Conservation (phyloP, 2,329 filamentous ascomycete species). For the Monosporascus cannonballus region DNA sequence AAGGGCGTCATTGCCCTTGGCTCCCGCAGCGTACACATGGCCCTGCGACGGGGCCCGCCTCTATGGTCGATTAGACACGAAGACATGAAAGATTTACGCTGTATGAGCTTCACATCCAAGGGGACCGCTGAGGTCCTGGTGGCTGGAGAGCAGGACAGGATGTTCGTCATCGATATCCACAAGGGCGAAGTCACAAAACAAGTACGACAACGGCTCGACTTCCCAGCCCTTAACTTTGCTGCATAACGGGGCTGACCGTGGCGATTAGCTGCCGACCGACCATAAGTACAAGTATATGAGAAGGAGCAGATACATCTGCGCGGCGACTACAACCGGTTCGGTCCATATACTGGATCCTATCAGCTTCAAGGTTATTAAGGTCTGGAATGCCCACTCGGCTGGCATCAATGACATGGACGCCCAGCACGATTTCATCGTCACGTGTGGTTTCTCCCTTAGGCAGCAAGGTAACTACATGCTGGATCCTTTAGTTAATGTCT, state of each 20-base stretch:
- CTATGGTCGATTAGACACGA: conserved; percentile 82
- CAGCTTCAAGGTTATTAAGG: conserved; percentile 72
- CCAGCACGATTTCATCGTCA: conserved; percentile 89
- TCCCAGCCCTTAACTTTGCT: neutral
- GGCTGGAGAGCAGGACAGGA: conserved; percentile 77
- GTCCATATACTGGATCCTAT: conserved; percentile 82
- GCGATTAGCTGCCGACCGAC: conserved; percentile 56
- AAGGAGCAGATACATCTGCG: conserved; percentile 83
- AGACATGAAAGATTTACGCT: conserved; percentile 80
- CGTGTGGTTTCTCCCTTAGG: conserved; percentile 85
- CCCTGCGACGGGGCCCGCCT: conserved; percentile 72
- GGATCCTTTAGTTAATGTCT: conserved; percentile 91
- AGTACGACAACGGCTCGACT: conserved; percentile 29
- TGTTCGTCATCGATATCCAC: conserved; percentile 69
- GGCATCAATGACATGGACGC: conserved; percentile 96
- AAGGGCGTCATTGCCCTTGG: conserved; percentile 85
- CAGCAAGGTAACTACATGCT: conserved; percentile 75
- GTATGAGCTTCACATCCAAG: conserved; percentile 93
- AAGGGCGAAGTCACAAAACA: conserved; percentile 69
- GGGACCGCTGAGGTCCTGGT: conserved; percentile 78
- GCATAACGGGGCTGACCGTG: conserved; percentile 22
- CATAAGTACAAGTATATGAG: conserved; percentile 89
- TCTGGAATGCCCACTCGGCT: conserved; percentile 85
- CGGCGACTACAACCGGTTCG: conserved; percentile 73
- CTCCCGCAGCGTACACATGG: conserved; percentile 78